Evolutionary conservation across 2,329 filamentous ascomycete species (phyloP).

Genomic region (Xylaria sp.): DNA sequence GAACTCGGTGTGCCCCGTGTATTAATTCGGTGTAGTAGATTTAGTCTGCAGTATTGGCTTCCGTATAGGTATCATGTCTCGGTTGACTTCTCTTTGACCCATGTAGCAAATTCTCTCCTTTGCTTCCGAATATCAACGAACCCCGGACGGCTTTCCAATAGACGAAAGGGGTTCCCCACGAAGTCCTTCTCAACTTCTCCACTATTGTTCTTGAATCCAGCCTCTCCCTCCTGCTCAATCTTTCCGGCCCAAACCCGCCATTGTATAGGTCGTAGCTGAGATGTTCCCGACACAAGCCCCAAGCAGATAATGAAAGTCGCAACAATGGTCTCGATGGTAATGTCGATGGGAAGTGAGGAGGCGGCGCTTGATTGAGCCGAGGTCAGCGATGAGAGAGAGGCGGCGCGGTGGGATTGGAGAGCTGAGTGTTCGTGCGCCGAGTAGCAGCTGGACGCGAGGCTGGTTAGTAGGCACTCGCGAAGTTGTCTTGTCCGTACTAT

Average conservation of each 20-base stretch:
- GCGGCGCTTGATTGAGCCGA: constrained; percentile 56
- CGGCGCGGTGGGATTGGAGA: constrained; percentile 69
- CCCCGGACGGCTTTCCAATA: constrained; percentile 81
- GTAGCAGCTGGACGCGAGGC: constrained; percentile 76
- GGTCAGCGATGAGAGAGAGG: constrained; percentile 59
- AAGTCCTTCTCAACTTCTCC: constrained; percentile 77
- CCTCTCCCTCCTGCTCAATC: constrained; percentile 79
- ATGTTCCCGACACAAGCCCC: constrained; percentile 82
- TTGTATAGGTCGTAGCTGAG: constrained; percentile 84
- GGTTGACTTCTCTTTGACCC: constrained; percentile 64
- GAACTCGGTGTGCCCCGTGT: neutral
- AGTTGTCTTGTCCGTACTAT: constrained; percentile 13
- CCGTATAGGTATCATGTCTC: constrained; percentile 23
- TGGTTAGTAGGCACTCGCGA: constrained; percentile 26
- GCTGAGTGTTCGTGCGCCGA: constrained; percentile 93
- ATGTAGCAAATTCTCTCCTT: constrained; percentile 81
- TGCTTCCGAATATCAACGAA: constrained; percentile 90
- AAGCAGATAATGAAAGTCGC: constrained; percentile 84
- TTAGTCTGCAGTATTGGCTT: neutral
- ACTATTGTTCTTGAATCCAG: constrained; percentile 65
- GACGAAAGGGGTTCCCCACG: constrained; percentile 80
- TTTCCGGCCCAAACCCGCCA: constrained; percentile 86
- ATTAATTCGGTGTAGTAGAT: neutral
- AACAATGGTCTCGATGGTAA: constrained; percentile 84
- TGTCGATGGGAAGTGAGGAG: constrained; percentile 79